Evolutionary conservation across 1,284 basidiomycete species (phyloP).

Genomic region (Mycena citricolor): DNA sequence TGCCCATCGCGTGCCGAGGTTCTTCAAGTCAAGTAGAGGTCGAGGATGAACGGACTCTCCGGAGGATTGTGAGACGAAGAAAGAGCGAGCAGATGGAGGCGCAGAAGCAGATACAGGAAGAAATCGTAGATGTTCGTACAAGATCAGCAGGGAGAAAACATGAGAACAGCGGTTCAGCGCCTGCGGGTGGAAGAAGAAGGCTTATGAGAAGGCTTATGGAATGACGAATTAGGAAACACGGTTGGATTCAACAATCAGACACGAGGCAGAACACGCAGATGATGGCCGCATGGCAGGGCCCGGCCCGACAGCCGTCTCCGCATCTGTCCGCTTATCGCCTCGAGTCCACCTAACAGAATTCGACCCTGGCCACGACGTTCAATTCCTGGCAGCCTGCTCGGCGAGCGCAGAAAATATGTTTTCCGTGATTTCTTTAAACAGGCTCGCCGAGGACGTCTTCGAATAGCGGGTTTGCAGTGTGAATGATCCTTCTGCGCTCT

Average conservation of each 20-base stretch:
- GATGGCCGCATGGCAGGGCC: neutral
- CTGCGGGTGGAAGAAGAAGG: too few species aligned
- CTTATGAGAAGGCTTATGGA: too few species aligned
- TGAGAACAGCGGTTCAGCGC: too few species aligned
- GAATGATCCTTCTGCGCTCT: slow-evolving; percentile 36
- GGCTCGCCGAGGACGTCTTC: slow-evolving; percentile 58
- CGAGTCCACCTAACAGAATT: neutral
- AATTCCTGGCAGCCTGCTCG: slow-evolving; percentile 9
- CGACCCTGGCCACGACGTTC: slow-evolving; percentile 8
- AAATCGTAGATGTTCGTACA: slow-evolving; percentile 2
- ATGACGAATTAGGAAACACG: neutral
- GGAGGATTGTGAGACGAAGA: slow-evolving; percentile 20
- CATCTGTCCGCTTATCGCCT: neutral
- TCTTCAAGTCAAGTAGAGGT: slow-evolving; percentile 16
- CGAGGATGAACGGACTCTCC: slow-evolving; percentile 10
- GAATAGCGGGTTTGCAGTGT: slow-evolving; percentile 54
- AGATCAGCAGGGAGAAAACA: slow-evolving; percentile 9
- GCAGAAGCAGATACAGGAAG: slow-evolving; percentile 19
- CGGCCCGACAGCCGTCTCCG: neutral
- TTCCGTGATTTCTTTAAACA: slow-evolving; percentile 57
- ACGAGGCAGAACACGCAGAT: slow-evolving; percentile 1
- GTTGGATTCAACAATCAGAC: slow-evolving; percentile 3
- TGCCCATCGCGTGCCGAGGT: slow-evolving; percentile 20
- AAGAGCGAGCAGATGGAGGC: slow-evolving; percentile 19
- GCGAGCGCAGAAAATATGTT: slow-evolving; percentile 33